Evolutionary conservation across 768 basidiomycete species (phyloP), one percentile per base, ranked within the genome.

Genomic region (Heimioporus sp.): DNA sequence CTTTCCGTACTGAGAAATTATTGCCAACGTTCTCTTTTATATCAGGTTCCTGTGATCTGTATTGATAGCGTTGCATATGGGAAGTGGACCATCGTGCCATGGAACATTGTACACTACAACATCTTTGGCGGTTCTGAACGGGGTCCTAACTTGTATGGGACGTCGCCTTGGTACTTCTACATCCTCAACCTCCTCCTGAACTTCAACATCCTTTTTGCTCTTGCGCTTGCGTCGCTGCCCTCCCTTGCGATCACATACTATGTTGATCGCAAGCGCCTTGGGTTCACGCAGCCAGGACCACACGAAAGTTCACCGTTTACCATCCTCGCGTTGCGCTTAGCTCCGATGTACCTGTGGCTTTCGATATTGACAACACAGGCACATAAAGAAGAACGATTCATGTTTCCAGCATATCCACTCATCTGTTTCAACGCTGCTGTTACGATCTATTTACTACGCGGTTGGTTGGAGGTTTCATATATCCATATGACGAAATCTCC

Each of bases 361-460:
- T 80, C 70, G 1, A 86, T 97, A 55, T 72, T 99, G 58, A 84
- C 83, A 5, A 59, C 76, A 3, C 96, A 98, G 71, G 74, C 87
- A 2, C 97, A 99, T 72, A 99, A 99, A 72, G 97, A 99, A 70
- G 97, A 99, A 66, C 80, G 97, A n/a, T 99, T 99, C 74, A 89
- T 98, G 85, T 98, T 86, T 69, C 96, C 97, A 1, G 87, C 82
- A 2, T 98, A 96, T 66, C 90, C 92, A 2, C 69, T 98, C 31
- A 70, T 98, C 43, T 92, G 92, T 64, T 92, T 98, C 73, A 98
- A 98, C 64, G 96, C 94, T 1, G 91, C 92, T 5, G 85, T 94
- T n/a, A 78, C 86, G 12, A 57, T 96, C 11, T 98, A 90, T 67
- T 76, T 99, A 39, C 60, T 89, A 13, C 81, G 93, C 52, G 94